Conservation (phyloP, 208 protist genomes). For the Leishmania aethiopica region DNA sequence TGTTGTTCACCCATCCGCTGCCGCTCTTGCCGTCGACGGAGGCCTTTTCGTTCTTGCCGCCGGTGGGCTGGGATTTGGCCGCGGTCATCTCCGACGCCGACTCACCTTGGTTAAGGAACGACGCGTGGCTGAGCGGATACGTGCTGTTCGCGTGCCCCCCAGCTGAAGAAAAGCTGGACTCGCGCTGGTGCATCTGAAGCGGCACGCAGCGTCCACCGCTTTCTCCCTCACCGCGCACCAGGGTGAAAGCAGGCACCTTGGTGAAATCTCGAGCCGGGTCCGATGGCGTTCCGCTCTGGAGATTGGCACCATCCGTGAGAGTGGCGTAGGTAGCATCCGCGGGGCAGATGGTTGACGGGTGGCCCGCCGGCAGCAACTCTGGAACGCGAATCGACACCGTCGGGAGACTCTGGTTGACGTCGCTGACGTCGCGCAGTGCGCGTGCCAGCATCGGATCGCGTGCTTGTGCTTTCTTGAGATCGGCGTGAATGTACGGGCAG, state of each 20-base stretch:
- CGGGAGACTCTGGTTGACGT: conserved; percentile 17
- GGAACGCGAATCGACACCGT: conserved; percentile 3
- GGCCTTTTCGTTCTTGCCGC: conserved; percentile 6
- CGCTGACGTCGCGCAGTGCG: conserved; percentile 45
- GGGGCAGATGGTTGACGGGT: conserved; percentile 8
- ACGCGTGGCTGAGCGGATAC: conserved; percentile 5
- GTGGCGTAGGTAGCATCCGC: conserved; percentile 12
- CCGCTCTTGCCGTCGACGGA: conserved; percentile 7
- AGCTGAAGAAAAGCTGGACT: background rate
- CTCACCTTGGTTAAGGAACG: conserved; percentile 11
- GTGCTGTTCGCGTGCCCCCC: background rate
- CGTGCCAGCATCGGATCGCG: conserved; percentile 43
- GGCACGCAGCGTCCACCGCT: conserved; percentile 12
- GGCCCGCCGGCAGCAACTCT: conserved; percentile 13
- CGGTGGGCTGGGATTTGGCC: background rate
- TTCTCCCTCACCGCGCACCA: conserved; percentile 24
- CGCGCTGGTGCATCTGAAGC: conserved; percentile 4
- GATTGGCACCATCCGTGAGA: conserved; percentile 9
- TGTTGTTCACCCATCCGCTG: conserved; percentile 22
- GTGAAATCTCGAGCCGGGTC: conserved; percentile 11
- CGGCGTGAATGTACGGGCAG: conserved; percentile 49
- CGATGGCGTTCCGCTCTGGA: conserved; percentile 5
- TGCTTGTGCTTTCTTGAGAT: conserved; percentile 43
- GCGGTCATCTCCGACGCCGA: background rate
- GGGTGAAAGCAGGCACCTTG: conserved; percentile 27